Conservation (phyloP, 441 rosid genomes). For the Macaranga tanarius region DNA sequence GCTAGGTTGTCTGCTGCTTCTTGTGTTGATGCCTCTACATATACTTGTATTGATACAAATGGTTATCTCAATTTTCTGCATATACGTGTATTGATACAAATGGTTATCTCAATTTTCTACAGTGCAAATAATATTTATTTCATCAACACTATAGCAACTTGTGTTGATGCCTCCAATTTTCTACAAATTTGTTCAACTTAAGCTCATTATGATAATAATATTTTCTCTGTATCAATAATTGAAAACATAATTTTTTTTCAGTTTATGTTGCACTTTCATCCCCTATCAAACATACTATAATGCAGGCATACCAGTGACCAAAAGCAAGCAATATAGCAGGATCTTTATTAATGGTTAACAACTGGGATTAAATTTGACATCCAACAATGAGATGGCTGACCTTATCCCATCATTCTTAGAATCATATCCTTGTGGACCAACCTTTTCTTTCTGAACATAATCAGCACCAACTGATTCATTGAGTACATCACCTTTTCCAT, state of each 20-base stretch:
- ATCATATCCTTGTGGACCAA: constrained; percentile 65
- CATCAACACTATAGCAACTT: too few relatives aligned
- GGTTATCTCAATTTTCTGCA: too few relatives aligned
- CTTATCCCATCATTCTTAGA: constrained; percentile 54
- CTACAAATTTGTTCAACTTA: neutral
- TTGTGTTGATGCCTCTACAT: constrained; percentile 87
- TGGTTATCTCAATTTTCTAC: too few relatives aligned
- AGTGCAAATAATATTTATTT: too few relatives aligned
- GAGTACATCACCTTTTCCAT: constrained; percentile 71
- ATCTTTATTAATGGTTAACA: constrained; percentile 1
- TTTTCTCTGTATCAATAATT: neutral
- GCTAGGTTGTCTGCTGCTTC: constrained; percentile 79
- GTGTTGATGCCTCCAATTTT: constrained; percentile 50
- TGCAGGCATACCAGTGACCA: neutral
- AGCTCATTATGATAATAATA: neutral
- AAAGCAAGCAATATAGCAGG: constrained; percentile 1
- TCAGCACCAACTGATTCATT: constrained; percentile 95
- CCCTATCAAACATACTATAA: neutral
- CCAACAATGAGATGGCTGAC: constrained; percentile 36
- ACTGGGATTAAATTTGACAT: constrained; percentile 8
- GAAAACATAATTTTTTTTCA: neutral
- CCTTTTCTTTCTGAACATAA: constrained; percentile 92
- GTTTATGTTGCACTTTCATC: neutral
- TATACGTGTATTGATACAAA: too few relatives aligned
- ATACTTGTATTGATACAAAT: constrained; percentile 79